Base-by-base conservation (phyloP, 1,284 basidiomycete genomes). In the Trichosporon sp. region DNA sequence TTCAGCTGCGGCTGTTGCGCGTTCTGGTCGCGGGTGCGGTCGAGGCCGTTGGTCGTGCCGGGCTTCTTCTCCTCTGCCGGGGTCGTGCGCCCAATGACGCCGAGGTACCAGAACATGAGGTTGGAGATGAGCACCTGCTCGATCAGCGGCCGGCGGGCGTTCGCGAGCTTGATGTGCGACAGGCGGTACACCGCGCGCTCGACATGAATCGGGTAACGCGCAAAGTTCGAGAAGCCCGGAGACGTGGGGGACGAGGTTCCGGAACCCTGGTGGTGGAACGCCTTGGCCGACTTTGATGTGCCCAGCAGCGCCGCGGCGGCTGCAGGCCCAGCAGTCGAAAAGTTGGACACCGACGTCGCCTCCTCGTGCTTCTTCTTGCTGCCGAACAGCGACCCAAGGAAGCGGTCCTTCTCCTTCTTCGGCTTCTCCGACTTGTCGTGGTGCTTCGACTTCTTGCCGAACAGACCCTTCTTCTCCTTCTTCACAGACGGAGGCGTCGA, bases 91-190 rank as follows among this genome's bases (percentile, higher is more conserved):
- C 98, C 98, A 84, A 99, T 97, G 73, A 99, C 89, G n/a, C 93
- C 92, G 47, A 99, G 87, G 81, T 99, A 99, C 96, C 96, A 99
- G 86, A 99, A 99, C 95, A 98, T 99, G 75, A 99, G 86, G 82
- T 99, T 99, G 77, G 94, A 97, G 82, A 99, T 99, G 71, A 99
- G 85, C 64, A 99, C 96, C 83, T 99, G 96, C 85, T 99, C 97
- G 78, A 97, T 98, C 18, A 99, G 86, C 21, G 97, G 95, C 56
- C 96, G 87, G 65, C 97, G 87, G 11, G 96, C 95, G 82, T 99
- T 98, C 27, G 97, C 96, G 58, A 99, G 87, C 84, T 99, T 99
- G 86, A 99, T 98, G 80, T 99, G 96, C 80, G 92, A 95, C 65
- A 99, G 85, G 65, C 96, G 87, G 83, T 99, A 99, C 65, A 99